A percentile compares a stretch with the other conserved stretches of the same genome.
These are phyloP conservation scores for Millerozyma acaciae DNA, from an alignment of 805 yeast species.

Conservation along the genomic window DNA sequence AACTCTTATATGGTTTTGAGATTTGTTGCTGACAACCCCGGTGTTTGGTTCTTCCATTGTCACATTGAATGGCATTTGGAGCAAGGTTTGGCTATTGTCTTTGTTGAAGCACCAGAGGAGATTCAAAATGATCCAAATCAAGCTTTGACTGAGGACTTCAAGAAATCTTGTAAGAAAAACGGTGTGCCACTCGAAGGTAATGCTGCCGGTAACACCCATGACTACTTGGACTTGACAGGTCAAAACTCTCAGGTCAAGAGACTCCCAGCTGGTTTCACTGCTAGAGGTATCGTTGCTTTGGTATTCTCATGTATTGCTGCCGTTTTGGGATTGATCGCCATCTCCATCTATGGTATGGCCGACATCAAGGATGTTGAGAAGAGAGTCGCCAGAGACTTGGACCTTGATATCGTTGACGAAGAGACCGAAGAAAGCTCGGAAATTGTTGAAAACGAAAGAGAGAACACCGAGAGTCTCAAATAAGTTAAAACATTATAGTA, in stretches of 20 bases:
- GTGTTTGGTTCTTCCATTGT: conserved; percentile 93
- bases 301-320: conserved; percentile 89
- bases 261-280: conserved; percentile 89
- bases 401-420: conserved; percentile 40
- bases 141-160: conserved; percentile 58
- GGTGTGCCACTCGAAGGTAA: conserved; percentile 64
- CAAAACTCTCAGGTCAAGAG: conserved; percentile 62
- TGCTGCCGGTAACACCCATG: conserved; percentile 77
- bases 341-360: conserved; percentile 80
- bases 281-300: conserved; percentile 90
- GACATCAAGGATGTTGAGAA: conserved; percentile 71
- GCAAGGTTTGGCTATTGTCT: conserved; percentile 72
- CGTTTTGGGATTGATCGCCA: conserved; percentile 70
- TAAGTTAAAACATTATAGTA: neutral
- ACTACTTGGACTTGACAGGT: conserved; percentile 67
- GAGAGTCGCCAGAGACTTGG: conserved; percentile 54
- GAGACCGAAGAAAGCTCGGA: conserved; percentile 9
- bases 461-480: neutral
- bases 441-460: conserved; percentile 1
- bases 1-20: conserved; percentile 67
- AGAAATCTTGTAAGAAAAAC: conserved; percentile 53
- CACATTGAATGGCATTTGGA: conserved; percentile 84
- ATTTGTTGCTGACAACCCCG: conserved; percentile 83
- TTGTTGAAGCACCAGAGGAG: conserved; percentile 65
- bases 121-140: conserved; percentile 43